A percentile compares a stretch with the other conserved stretches of the same genome.
These are phyloP conservation scores for Diaporthe vexans DNA, from an alignment of 2,329 filamentous ascomycete species.

Conservation along the genomic window DNA sequence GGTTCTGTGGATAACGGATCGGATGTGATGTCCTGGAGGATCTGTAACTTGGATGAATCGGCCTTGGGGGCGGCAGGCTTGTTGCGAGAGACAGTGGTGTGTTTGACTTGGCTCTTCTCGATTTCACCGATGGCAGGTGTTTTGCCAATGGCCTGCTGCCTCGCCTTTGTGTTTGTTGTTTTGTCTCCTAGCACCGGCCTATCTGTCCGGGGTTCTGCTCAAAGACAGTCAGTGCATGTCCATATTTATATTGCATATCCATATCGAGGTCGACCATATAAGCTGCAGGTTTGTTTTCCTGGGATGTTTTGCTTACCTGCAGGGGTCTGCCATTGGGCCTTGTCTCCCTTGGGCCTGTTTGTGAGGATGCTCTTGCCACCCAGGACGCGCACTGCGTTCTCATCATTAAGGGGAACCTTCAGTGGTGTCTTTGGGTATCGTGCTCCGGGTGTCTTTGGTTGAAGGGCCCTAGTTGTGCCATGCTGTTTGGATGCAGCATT, in stretches of 20 bases:
- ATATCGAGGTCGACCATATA: not conserved
- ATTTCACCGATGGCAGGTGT: slow-evolving; percentile 61
- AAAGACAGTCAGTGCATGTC: slow-evolving; percentile 21
- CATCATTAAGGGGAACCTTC: slow-evolving; percentile 83
- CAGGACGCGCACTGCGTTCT: slow-evolving; percentile 74
- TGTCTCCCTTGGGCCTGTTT: slow-evolving; percentile 40
- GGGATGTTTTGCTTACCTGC: slow-evolving; percentile 70
- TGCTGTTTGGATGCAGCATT: slow-evolving; percentile 76
- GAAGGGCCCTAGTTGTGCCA: slow-evolving; percentile 57
- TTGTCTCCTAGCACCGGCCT: slow-evolving; percentile 92
- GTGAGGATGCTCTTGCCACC: slow-evolving; percentile 71
- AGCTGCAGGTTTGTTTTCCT: not conserved
- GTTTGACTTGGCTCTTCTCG: slow-evolving; percentile 74
- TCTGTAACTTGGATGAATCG: slow-evolving; percentile 72
- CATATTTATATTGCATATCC: not conserved
- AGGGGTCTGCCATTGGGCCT: slow-evolving; percentile 72
- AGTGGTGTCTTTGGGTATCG: slow-evolving; percentile 87
- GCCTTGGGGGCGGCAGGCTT: slow-evolving; percentile 68
- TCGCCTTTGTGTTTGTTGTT: slow-evolving; percentile 93
- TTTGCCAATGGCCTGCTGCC: slow-evolving; percentile 76
- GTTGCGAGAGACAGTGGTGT: slow-evolving; percentile 70
- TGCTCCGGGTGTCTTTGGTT: slow-evolving; percentile 83
- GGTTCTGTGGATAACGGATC: slow-evolving; percentile 63
- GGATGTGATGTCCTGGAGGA: slow-evolving; percentile 66
- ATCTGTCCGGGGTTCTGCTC: slow-evolving; percentile 69